Evolutionary conservation across 768 basidiomycete species (phyloP), one percentile per base, ranked within the genome.

Genomic region (Auriscalpium orientale): DNA sequence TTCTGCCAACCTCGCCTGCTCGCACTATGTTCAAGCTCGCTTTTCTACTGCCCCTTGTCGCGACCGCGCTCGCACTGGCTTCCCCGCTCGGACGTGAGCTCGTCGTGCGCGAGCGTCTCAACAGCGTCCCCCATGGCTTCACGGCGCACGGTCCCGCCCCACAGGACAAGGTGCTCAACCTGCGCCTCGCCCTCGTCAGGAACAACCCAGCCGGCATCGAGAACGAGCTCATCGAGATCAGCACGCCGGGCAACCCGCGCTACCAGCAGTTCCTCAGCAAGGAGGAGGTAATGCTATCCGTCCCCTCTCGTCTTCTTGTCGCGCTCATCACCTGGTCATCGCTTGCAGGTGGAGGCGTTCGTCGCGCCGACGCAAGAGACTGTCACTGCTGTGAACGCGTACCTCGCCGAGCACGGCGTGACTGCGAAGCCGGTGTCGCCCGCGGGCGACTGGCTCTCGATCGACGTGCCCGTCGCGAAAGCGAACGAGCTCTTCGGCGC

Each of bases 401-500:
- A 54, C 54, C 55, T 63, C 10, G 15, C 57, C 8, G 40, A 49
- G 33, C 56, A 63, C 36, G 47, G 45, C 33, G 11, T 63, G 36
- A 50, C 52, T 15, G 47, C 62, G 34, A 55, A 38, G 34, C 20
- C 59, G 2, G 51, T 47, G 8, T 56, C 62, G 15, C 54, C 54
- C 18, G 54, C 47, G 6, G 59, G 62, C 21, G 62, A 62, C 46
- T 56, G 56, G 56, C 48, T 57, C 4, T 11, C 33, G 20, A 20
- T 62, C 38, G 21, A 43, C 18, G 34, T 60, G 4, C 45, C 58
- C 21, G 61, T 62, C 15, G n/a, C 43, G 35, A 56, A 53, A 35
- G 61, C 61, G 37, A 62, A 62, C 51, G 36, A 34, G 34, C 55
- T 62, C 9, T 35, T 62, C 16, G 48, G 51, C 44, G 46, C 61